Conservation (phyloP, 163 green algal species). For the Scenedesmus sp. region DNA sequence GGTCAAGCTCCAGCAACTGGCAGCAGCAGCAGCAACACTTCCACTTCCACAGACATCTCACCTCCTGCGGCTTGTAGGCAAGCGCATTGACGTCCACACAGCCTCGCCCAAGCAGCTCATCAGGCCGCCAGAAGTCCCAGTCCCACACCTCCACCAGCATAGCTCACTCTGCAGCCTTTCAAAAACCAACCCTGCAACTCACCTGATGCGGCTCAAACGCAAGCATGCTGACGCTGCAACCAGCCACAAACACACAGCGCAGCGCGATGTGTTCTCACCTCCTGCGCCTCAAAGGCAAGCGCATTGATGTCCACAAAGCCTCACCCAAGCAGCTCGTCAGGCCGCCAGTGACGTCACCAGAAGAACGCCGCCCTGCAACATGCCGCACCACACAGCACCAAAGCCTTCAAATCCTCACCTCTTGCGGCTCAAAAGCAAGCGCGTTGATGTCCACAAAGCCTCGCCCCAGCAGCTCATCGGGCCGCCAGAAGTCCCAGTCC, state of each 20-base stretch:
- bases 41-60: not conserved
- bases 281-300: slow-evolving; percentile 46
- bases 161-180: no score
- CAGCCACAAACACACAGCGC: not conserved
- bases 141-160: slow-evolving; percentile 38
- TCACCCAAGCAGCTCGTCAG: not conserved
- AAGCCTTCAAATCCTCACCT: slow-evolving; percentile 20
- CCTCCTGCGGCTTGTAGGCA: slow-evolving; percentile 50
- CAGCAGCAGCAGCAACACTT: no score
- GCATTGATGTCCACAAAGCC: slow-evolving; percentile 21
- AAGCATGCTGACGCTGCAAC: no score
- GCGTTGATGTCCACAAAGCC: slow-evolving; percentile 43
- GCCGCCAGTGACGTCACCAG: not conserved
- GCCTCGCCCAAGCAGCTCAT: slow-evolving; percentile 49
- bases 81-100: slow-evolving; percentile 45
- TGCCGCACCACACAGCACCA: not conserved
- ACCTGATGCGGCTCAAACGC: no score
- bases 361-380: not conserved
- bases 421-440: slow-evolving; percentile 49
- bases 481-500: slow-evolving; percentile 48
- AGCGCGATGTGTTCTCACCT: not conserved
- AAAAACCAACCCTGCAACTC: no score
- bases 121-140: slow-evolving; percentile 50
- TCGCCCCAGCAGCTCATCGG: slow-evolving; percentile 50
- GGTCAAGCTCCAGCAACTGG: slow-evolving; percentile 38